Base-by-base conservation (phyloP, 2,329 filamentous ascomycete species). In the Ilyonectria destructans region DNA sequence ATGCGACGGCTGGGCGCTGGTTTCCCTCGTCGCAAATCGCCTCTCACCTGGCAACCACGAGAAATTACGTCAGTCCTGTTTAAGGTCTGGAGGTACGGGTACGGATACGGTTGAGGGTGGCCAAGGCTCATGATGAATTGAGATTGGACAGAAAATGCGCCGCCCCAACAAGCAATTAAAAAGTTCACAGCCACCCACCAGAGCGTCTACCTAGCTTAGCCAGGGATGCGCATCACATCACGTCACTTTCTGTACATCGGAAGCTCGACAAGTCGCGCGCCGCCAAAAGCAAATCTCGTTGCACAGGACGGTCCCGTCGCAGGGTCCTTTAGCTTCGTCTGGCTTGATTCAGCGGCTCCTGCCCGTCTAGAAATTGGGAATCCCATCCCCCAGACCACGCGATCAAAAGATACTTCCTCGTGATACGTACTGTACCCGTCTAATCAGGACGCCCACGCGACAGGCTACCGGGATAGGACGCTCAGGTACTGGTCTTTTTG, bases 101-200 rank as follows among this genome's bases (percentile, higher is more conserved):
- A 48, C 31, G 51, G 57, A 61, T 51, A 59, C 60, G 63, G 63
- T 60, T 57, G 58, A 54, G 48, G 21, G 49, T 45, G 51, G 26
- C 49, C 17, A 17, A 21, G 33, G 33, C 26, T 52, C 48, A 52
- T 52, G 26, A 31, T 19, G 48, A 19, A 52, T 33, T 52, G 60
- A 62, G 60, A 62, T 62, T 62, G 60, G 60, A 33, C 52, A 49
- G 60, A 62, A 43, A 57, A 35, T 31, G 21, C 35, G 29, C 52
- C 48, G 48, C 37, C 62, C 49, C 62, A 65, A 65, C 62, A 65
- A 49, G 52, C 60, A 57, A 57, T 57, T 63, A 57, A 57, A 63
- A 49, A 63, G 45, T 31, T 37, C 31, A 19, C 3, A 51, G 48
- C 51, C 51, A 35, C 45, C 49, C 37, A 21, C 43, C 40, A 33